phyloP scores from a whole-genome alignment of 495 filamentous ascomycete genomes.

The Podospora comata region DNA sequence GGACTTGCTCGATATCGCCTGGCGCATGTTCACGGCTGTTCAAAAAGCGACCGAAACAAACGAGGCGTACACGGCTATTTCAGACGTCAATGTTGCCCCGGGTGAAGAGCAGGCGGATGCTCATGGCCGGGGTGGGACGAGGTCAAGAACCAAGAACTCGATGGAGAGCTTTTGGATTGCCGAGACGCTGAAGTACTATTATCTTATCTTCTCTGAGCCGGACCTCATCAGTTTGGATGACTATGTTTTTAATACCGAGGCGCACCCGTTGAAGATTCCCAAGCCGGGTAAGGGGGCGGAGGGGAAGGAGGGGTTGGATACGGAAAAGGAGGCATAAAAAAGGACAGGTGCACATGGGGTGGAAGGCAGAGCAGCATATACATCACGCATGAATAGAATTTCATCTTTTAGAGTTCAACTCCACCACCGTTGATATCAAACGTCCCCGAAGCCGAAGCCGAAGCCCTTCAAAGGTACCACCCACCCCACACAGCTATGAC shows the following conservation, averaged over 20 bases:
- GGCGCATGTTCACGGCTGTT: conserved; percentile 72
- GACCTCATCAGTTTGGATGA: conserved; percentile 68
- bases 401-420: too few species aligned
- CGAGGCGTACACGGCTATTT: conserved; percentile 56
- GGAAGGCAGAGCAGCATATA: neutral
- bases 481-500: neutral
- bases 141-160: conserved; percentile 36
- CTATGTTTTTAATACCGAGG: conserved; percentile 86
- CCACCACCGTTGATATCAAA: too few species aligned
- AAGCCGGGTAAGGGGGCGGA: conserved; percentile 7
- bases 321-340: neutral
- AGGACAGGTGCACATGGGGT: neutral
- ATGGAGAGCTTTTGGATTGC: conserved; percentile 57
- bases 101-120: neutral
- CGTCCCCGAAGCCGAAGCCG: neutral
- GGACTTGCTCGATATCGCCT: conserved; percentile 64
- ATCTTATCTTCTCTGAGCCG: conserved; percentile 75
- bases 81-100: conserved; percentile 41
- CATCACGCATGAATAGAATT: neutral
- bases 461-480: neutral
- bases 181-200: conserved; percentile 60
- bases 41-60: conserved; percentile 57
- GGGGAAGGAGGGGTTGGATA: neutral
- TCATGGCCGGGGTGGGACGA: neutral
- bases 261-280: conserved; percentile 62